A percentile compares a stretch with the other conserved stretches of the same genome.
phyloP scores from a whole-genome alignment of 768 basidiomycete species.

The Lactarius tabidus region DNA sequence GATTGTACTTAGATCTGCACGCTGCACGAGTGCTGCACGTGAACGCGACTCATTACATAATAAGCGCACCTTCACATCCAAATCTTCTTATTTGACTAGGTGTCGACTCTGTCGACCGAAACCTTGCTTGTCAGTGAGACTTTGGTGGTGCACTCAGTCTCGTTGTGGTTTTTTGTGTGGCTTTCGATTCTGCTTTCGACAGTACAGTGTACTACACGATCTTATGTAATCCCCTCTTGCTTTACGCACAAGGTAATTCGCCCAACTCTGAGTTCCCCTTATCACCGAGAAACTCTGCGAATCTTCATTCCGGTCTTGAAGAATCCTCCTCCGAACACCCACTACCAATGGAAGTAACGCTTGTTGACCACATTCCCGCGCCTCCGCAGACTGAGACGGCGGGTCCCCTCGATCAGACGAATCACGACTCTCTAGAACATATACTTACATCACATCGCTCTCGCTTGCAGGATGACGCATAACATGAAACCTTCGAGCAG shows the following conservation, averaged over 20 bases:
- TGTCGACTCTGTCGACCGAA: no score
- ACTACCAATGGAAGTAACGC: slow-evolving; percentile 13
- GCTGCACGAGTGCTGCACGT: no score
- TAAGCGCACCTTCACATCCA: no score
- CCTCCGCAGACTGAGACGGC: slow-evolving; percentile 16
- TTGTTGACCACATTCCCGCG: slow-evolving; percentile 2
- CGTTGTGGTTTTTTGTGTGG: no score
- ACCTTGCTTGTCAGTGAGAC: no score
- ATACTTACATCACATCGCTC: background rate
- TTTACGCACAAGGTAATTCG: no score
- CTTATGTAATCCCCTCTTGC: no score
- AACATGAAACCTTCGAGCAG: slow-evolving; percentile 9
- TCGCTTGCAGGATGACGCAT: background rate
- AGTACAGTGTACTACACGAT: no score
- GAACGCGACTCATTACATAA: background rate
- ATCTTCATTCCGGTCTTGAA: slow-evolving; percentile 4
- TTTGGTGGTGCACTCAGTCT: no score
- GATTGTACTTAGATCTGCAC: no score
- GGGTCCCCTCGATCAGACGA: slow-evolving; percentile 19
- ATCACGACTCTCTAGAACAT: slow-evolving; percentile 13
- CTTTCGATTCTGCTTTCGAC: no score
- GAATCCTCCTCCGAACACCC: slow-evolving; percentile 4
- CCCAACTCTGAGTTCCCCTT: background rate
- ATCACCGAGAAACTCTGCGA: background rate
- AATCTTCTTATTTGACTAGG: no score